Evolutionary conservation across 2,329 filamentous ascomycete genomes (phyloP).

Genomic region (Aspergillus tanneri): DNA sequence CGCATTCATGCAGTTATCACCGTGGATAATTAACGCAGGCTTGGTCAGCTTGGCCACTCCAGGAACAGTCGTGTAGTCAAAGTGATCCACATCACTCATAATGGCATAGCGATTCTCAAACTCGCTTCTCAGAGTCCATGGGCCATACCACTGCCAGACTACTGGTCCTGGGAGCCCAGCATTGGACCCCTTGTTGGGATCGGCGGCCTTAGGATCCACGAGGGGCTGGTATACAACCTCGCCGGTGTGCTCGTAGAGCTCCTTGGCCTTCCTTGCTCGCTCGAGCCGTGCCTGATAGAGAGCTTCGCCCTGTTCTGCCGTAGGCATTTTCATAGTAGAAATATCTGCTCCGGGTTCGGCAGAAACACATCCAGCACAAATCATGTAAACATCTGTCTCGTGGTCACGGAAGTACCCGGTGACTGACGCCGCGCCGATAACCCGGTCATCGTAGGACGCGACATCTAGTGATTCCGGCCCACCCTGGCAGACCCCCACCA

Average conservation of each 20-base stretch:
- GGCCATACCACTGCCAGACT: slow-evolving; percentile 33
- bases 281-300: slow-evolving; percentile 27
- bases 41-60: slow-evolving; percentile 31
- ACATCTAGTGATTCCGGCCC: slow-evolving; percentile 32
- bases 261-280: slow-evolving; percentile 25
- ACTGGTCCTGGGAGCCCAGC: slow-evolving; percentile 31
- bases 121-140: slow-evolving; percentile 29
- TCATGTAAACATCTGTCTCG: slow-evolving; percentile 33
- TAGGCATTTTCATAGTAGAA: slow-evolving; percentile 27
- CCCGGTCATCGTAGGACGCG: slow-evolving; percentile 28
- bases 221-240: slow-evolving; percentile 31
- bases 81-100: slow-evolving; percentile 35
- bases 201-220: slow-evolving; percentile 24
- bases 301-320: slow-evolving; percentile 29
- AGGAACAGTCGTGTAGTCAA: slow-evolving; percentile 29
- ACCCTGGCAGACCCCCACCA: slow-evolving; percentile 32
- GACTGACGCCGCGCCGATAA: slow-evolving; percentile 23
- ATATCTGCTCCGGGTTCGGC: slow-evolving; percentile 26
- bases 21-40: slow-evolving; percentile 30
- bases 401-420: slow-evolving; percentile 30
- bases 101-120: slow-evolving; percentile 34
- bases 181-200: slow-evolving; percentile 23
- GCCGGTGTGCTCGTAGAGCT: slow-evolving; percentile 28
- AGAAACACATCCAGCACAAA: slow-evolving; percentile 30
- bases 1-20: slow-evolving; percentile 34